Conservation (phyloP, 2,329 filamentous ascomycete species). For the Zasmidium citrigriseum region DNA sequence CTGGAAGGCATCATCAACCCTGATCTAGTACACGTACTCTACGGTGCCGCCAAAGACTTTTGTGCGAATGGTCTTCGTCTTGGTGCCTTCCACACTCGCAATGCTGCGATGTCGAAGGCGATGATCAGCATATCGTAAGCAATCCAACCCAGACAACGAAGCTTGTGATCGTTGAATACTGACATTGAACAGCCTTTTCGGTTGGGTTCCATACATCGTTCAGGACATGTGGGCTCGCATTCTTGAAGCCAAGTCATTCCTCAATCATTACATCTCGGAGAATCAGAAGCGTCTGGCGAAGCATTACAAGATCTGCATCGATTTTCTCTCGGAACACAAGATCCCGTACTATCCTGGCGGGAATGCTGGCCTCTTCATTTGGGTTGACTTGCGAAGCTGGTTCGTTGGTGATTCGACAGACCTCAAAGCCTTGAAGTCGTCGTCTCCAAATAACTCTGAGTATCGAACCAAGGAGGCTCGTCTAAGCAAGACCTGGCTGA, state of each 20-base stretch:
- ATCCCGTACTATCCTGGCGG: background rate
- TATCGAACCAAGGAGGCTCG: background rate
- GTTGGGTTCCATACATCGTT: background rate
- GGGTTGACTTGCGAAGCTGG: background rate
- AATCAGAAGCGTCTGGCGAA: background rate
- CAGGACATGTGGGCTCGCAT: background rate
- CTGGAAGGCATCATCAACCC: background rate
- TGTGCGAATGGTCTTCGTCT: conserved; percentile 7
- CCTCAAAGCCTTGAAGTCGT: background rate
- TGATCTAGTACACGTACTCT: conserved; percentile 4
- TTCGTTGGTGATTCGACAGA: background rate
- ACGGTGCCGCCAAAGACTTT: conserved; percentile 4
- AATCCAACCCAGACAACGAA: no score
- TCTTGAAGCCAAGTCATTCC: background rate
- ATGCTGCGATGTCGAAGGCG: no score
- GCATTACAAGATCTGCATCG: background rate
- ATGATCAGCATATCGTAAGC: no score
- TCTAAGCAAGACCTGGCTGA: background rate
- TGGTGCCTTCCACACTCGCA: no score
- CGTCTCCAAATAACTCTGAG: background rate
- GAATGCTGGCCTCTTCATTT: background rate
- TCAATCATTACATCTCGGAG: background rate
- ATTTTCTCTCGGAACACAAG: background rate
- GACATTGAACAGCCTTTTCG: background rate
- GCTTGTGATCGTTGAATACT: no score